Percentiles rank a stretch among this genome's conserved stretches.
These are phyloP conservation scores for Lanmaoa pseudosensibilis DNA, from an alignment of 768 basidiomycete genomes.

Conservation along the genomic window DNA sequence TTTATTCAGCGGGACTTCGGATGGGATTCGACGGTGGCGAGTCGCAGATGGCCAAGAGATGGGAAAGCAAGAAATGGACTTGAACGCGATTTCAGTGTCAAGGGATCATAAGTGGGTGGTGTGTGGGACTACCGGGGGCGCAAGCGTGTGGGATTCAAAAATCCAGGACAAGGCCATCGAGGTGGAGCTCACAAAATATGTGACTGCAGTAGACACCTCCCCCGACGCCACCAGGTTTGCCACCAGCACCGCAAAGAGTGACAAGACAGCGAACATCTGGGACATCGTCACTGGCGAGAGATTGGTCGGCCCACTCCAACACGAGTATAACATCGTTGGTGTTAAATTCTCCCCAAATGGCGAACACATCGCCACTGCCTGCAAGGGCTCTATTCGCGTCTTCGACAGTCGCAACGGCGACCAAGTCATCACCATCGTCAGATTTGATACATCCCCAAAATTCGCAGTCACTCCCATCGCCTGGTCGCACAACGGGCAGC, in stretches of 20 bases:
- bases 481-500: not conserved
- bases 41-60: not conserved
- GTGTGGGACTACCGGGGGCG: not conserved
- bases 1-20: not conserved
- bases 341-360: constrained; percentile 4
- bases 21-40: not conserved
- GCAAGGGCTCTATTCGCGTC: not conserved
- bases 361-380: not conserved
- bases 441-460: too few species aligned
- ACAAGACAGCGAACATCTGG: not conserved
- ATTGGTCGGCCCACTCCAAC: not conserved
- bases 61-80: not conserved
- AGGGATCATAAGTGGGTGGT: constrained; percentile 1
- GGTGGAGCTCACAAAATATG: not conserved
- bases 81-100: not conserved
- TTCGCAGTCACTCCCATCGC: not conserved
- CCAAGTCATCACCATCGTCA: not conserved
- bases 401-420: constrained; percentile 3
- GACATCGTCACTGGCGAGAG: not conserved
- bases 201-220: not conserved
- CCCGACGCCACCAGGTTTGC: not conserved
- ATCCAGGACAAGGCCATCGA: not conserved
- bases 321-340: not conserved
- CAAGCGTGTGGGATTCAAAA: not conserved
- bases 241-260: not conserved